A percentile compares a stretch with the other conserved stretches of the same genome.
phyloP scores from a whole-genome alignment of 768 basidiomycete species.

The Tubosaeta brunneosetosa region DNA sequence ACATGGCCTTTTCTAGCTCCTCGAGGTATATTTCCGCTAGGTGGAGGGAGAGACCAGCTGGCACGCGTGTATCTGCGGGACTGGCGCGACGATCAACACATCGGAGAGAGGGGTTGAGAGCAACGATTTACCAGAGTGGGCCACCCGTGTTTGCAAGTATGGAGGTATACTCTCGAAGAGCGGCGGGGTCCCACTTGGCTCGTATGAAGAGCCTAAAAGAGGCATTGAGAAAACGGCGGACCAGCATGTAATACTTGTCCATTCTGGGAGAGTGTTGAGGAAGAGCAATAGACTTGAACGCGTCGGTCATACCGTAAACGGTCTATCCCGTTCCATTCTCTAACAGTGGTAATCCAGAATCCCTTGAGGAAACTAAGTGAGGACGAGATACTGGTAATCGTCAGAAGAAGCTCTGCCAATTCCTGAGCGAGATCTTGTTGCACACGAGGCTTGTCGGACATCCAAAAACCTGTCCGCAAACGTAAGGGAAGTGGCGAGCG shows the following conservation, averaged over 20 bases:
- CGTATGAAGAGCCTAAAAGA: constrained; percentile 77
- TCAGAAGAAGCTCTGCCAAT: constrained; percentile 75
- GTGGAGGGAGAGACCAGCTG: constrained; percentile 77
- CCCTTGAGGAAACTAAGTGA: constrained; percentile 77
- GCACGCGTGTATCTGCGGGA: constrained; percentile 66
- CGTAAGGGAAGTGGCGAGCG: not conserved
- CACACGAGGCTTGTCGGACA: constrained; percentile 97
- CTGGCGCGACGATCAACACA: constrained; percentile 35
- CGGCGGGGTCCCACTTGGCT: constrained; percentile 56
- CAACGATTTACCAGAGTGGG: constrained; percentile 66
- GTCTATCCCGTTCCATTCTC: constrained; percentile 95
- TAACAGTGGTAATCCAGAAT: constrained; percentile 86
- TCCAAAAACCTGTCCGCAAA: constrained; percentile 80
- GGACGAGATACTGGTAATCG: constrained; percentile 50
- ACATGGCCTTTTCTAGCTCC: constrained; percentile 73
- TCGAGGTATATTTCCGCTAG: constrained; percentile 85
- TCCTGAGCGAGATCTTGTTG: constrained; percentile 89
- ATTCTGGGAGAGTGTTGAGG: constrained; percentile 47
- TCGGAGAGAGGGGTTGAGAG: not conserved
- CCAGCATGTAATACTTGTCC: constrained; percentile 97
- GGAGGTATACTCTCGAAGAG: constrained; percentile 57
- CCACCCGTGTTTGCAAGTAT: constrained; percentile 69
- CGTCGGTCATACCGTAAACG: constrained; percentile 58
- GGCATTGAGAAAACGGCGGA: constrained; percentile 82
- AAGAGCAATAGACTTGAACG: not conserved